phyloP scores from a whole-genome alignment of 352 stramenopile genomes.

The Pythium aristosporum region DNA sequence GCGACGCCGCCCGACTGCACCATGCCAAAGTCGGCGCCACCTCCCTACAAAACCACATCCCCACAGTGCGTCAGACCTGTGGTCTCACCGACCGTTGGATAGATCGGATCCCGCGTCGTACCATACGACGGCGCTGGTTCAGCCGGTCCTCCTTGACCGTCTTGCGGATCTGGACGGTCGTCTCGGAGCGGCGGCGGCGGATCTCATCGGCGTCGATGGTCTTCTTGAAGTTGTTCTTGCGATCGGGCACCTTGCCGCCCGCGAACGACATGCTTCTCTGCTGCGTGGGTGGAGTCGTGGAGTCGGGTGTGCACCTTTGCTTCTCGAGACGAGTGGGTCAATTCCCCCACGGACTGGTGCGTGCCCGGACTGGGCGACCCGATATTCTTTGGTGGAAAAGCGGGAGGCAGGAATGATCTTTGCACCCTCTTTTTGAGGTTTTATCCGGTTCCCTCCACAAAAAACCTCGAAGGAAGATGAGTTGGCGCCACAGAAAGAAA shows the following conservation, averaged over 20 bases:
- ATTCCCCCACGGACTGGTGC: constrained; percentile 3
- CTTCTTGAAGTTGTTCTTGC: constrained; percentile 88
- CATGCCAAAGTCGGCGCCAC: constrained; percentile 28
- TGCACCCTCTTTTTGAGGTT: constrained; percentile 24
- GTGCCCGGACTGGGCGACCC: constrained; percentile 1
- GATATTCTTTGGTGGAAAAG: constrained; percentile 36
- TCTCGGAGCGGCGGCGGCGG: constrained; percentile 75
- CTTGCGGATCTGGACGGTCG: constrained; percentile 87
- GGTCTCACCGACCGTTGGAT: constrained; percentile 76
- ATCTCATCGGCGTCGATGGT: constrained; percentile 79
- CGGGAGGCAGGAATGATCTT: constrained; percentile 19
- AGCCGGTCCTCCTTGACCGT: constrained; percentile 80
- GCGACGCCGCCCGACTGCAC: constrained; percentile 30
- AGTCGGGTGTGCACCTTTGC: constrained; percentile 4
- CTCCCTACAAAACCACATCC: constrained; percentile 36
- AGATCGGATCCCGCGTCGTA: constrained; percentile 47
- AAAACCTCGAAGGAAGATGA: constrained; percentile 29
- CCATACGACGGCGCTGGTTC: constrained; percentile 83
- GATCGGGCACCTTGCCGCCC: constrained; percentile 65
- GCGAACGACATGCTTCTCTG: constrained; percentile 62
- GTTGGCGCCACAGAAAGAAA: constrained; percentile 7
- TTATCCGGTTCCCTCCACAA: not conserved
- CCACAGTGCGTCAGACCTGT: constrained; percentile 64
- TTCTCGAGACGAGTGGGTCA: constrained; percentile 30
- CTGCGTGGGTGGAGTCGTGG: not conserved